phyloP scores from a whole-genome alignment of 768 basidiomycete species.

The Hemileccinum rubropunctum region DNA sequence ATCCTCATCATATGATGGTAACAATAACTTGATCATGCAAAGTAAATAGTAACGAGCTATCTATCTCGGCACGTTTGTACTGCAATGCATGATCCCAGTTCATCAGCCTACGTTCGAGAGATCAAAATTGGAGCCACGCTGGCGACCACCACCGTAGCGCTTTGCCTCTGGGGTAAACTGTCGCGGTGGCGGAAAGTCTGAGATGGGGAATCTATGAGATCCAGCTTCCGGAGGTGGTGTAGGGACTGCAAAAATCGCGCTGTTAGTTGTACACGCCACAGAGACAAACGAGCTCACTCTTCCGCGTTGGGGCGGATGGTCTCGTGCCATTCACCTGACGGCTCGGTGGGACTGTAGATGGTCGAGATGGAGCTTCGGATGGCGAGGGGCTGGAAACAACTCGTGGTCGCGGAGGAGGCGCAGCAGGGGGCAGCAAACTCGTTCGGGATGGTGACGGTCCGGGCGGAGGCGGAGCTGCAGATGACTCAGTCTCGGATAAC shows the following conservation, averaged over 20 bases:
- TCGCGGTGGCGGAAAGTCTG: constrained; percentile 76
- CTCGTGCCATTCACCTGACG: constrained; percentile 30
- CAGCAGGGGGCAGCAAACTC: constrained; percentile 18
- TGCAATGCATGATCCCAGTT: not conserved
- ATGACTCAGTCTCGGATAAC: constrained; percentile 42
- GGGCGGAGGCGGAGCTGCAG: constrained; percentile 32
- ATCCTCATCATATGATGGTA: no score
- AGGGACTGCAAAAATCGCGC: constrained; percentile 38
- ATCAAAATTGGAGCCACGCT: constrained; percentile 73
- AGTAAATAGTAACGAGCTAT: not conserved
- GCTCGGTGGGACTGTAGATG: constrained; percentile 10
- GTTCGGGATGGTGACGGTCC: constrained; percentile 27
- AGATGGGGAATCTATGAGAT: constrained; percentile 69
- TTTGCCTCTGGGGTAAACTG: constrained; percentile 49
- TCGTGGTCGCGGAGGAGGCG: constrained; percentile 16
- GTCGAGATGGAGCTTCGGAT: constrained; percentile 17
- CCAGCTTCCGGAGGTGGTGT: constrained; percentile 64
- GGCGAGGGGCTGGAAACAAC: constrained; percentile 25
- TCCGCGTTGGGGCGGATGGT: constrained; percentile 40
- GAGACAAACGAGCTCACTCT: constrained; percentile 40
- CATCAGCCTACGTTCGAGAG: constrained; percentile 22
- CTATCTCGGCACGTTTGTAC: not conserved
- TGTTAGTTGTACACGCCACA: constrained; percentile 7
- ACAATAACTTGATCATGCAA: not conserved
- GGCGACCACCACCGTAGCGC: constrained; percentile 63